Evolutionary conservation across 106 monocot species (phyloP), one percentile per base, ranked within the genome.

Genomic region (Allium fistulosum): DNA sequence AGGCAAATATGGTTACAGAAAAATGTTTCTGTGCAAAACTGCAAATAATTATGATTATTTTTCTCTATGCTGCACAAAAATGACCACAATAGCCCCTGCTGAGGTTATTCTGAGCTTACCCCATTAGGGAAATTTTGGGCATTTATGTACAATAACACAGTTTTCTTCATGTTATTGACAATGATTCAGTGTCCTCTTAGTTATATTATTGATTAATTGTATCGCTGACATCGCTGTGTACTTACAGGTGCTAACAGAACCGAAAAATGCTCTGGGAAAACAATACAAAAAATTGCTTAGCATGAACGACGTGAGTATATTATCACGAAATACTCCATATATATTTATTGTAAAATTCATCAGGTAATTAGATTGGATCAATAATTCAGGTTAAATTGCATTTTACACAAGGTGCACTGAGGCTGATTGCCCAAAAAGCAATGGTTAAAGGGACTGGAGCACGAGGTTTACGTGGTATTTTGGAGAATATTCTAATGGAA

Each of bases 201-300:
- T 22, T 22, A 22, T 22, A 22, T 22, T 22, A 22, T 22, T 22
- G 22, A 55, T 60, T 53, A 14, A 68, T 55, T 51, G 46, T 48
- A 4, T 53, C 10, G 56, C 49, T 47, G 22, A 11, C n/a, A 4
- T 53, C 10, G 56, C 49, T 47, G 22, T 71, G 11, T 59, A 57
- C 11, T 86, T 53, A 62, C 85, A 97, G 97, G 89, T 97, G 15
- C 76, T 97, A 58, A 83, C 86, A 49, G 84, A 92, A 67, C 92
- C 97, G 14, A 97, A 87, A 77, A 97, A 97, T 87, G 88, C 97
- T 58, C 84, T 97, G 67, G 86, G 92, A 65, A 97, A 89, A 74
- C 97, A 97, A 71, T 97, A 87, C 82, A 89, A 76, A 73, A 97
- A 92, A 75, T 71, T 92, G 75, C 85, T 97, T 73, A 76, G 69